Conservation (phyloP, 352 stramenopile species). For the Globisporangium solare region DNA sequence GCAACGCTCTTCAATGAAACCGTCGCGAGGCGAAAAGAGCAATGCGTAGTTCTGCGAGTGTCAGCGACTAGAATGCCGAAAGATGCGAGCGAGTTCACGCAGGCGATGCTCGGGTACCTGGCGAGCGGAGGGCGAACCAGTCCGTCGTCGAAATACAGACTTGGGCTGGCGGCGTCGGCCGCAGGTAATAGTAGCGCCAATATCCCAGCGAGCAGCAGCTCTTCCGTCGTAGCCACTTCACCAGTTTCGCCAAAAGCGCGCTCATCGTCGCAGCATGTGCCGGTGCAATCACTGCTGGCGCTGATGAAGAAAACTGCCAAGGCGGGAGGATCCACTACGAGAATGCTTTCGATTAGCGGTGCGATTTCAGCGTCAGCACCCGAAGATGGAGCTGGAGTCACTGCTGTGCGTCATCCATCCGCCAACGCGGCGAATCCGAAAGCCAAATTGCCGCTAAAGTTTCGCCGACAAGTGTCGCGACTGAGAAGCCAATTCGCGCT, state of each 20-base stretch:
- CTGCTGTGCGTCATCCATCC: background rate
- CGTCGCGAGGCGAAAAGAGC: too few relatives aligned
- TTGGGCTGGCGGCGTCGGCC: background rate
- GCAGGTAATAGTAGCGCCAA: constrained; percentile 10
- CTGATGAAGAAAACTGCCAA: constrained; percentile 22
- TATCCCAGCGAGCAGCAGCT: background rate
- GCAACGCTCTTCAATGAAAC: background rate
- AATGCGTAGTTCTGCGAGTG: background rate
- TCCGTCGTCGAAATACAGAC: background rate
- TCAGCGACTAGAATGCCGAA: constrained; percentile 5
- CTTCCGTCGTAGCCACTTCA: background rate
- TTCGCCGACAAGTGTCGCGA: constrained; percentile 41
- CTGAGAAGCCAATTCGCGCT: constrained; percentile 44
- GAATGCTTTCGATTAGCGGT: background rate
- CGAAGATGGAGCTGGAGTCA: background rate
- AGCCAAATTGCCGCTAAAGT: constrained; percentile 45
- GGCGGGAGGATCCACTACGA: background rate
- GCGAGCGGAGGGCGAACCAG: background rate
- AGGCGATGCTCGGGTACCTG: background rate
- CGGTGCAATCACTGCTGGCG: constrained; percentile 18
- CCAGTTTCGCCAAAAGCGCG: background rate
- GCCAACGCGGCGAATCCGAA: constrained; percentile 1
- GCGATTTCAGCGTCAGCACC: background rate
- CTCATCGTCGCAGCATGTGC: constrained; percentile 12
- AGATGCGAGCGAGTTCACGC: constrained; percentile 8